Conservation (phyloP, 305 asterid species). For the Fraxinus ornus region DNA sequence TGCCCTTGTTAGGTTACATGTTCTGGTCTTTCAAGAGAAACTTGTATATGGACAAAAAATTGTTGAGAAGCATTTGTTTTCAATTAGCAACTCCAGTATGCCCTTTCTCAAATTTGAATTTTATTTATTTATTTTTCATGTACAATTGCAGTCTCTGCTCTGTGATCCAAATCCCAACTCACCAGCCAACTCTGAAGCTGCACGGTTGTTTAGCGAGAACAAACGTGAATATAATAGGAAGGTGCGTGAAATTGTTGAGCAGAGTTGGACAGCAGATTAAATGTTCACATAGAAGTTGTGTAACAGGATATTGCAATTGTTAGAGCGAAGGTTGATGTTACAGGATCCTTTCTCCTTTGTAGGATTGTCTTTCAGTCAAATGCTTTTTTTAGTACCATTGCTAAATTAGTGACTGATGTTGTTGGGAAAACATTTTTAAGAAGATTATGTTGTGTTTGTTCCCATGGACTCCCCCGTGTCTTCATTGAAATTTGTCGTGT, state of each 20-base stretch:
- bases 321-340: not conserved
- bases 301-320: not conserved
- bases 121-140: not conserved
- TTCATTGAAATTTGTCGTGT: constrained; percentile 15
- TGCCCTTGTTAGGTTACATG: not conserved
- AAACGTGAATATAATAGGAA: constrained; percentile 78
- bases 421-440: not conserved
- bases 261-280: not conserved
- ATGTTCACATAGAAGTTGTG: not conserved
- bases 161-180: constrained; percentile 82
- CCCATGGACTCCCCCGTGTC: constrained; percentile 28
- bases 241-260: constrained; percentile 60
- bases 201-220: constrained; percentile 69
- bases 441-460: not conserved
- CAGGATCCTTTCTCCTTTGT: not conserved
- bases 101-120: not conserved
- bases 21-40: not conserved
- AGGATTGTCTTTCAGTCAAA: not conserved
- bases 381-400: not conserved
- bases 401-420: not conserved
- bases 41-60: not conserved
- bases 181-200: constrained; percentile 85
- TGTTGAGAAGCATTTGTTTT: not conserved
- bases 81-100: not conserved
- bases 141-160: constrained; percentile 56